Percentiles rank a stretch among this genome's conserved stretches.
Evolutionary conservation across 2,329 filamentous ascomycete species (phyloP).

Genomic region (Colletotrichum karsti): DNA sequence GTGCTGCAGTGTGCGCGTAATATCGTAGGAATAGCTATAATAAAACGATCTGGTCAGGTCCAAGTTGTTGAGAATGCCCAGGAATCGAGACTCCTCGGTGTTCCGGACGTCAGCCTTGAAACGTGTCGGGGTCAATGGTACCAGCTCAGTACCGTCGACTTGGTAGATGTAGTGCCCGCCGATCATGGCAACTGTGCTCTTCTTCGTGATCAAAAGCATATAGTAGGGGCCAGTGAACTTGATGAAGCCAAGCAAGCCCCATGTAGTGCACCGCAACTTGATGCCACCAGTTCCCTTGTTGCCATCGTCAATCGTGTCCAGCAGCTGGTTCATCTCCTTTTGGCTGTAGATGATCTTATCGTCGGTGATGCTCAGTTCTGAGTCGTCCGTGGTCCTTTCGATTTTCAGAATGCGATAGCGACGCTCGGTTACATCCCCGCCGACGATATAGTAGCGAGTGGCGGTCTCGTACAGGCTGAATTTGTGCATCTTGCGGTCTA

Average conservation of each 20-base stretch:
- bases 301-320: conserved; percentile 94
- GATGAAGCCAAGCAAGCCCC: conserved; percentile 95
- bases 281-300: conserved; percentile 92
- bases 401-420: conserved; percentile 94
- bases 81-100: conserved; percentile 87
- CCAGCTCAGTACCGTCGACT: conserved; percentile 90
- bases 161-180: conserved; percentile 97
- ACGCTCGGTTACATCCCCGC: conserved; percentile 88
- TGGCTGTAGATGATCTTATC: conserved; percentile 95
- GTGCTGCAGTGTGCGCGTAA: conserved; percentile 89
- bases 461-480: conserved; percentile 98
- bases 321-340: conserved; percentile 90
- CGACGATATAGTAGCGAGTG: conserved; percentile 92
- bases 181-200: conserved; percentile 94
- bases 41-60: conserved; percentile 94
- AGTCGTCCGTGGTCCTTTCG: conserved; percentile 80
- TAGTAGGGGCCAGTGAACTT: conserved; percentile 96
- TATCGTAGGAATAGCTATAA: conserved; percentile 98
- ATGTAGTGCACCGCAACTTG: conserved; percentile 87
- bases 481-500: conserved; percentile 83
- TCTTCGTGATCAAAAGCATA: conserved; percentile 95
- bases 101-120: conserved; percentile 82
- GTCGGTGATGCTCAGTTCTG: conserved; percentile 84
- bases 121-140: conserved; percentile 82
- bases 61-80: conserved; percentile 88